Evolutionary conservation across 169 alveolate genomes (phyloP).

Genomic region (Plasmodium fragile): DNA sequence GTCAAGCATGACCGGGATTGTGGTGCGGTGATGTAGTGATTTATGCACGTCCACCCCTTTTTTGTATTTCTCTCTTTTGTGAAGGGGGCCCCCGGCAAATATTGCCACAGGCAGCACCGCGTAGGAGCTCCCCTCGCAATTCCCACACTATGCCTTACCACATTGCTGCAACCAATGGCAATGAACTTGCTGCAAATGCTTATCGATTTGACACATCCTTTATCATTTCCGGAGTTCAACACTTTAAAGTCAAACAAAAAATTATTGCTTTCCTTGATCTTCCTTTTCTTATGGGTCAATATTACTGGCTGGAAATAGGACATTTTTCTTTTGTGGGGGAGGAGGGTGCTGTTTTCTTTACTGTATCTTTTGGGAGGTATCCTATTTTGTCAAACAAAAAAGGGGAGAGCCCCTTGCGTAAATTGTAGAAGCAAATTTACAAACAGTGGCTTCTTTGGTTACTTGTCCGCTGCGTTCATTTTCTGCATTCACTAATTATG

Average conservation of each 20-base stretch:
- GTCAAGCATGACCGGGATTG: not conserved
- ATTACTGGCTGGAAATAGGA: conserved; percentile 20
- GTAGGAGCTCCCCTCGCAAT: not conserved
- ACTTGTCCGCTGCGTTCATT: not conserved
- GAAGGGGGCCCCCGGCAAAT: not conserved
- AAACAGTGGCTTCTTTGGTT: not conserved
- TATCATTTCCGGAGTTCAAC: conserved; percentile 13
- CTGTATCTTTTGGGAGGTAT: not conserved
- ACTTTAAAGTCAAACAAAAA: conserved; percentile 34
- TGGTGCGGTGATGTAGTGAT: not conserved
- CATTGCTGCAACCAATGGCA: conserved; percentile 38
- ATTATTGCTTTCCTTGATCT: not conserved
- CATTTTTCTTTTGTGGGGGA: conserved; percentile 6
- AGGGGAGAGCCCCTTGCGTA: not conserved
- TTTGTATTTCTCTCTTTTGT: not conserved
- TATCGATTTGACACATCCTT: conserved; percentile 37
- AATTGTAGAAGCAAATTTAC: not conserved
- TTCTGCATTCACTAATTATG: not conserved
- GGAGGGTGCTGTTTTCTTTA: not conserved
- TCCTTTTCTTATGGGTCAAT: conserved; percentile 20
- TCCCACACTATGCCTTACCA: conserved; percentile 24
- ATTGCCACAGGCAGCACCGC: not conserved
- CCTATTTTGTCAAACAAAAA: not conserved
- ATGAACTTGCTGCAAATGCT: conserved; percentile 43
- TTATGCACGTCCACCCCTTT: not conserved